Evolutionary conservation across 306 rosid genomes (phyloP), one percentile per base, ranked within the genome.

Genomic region (Phaseolus lunatus): DNA sequence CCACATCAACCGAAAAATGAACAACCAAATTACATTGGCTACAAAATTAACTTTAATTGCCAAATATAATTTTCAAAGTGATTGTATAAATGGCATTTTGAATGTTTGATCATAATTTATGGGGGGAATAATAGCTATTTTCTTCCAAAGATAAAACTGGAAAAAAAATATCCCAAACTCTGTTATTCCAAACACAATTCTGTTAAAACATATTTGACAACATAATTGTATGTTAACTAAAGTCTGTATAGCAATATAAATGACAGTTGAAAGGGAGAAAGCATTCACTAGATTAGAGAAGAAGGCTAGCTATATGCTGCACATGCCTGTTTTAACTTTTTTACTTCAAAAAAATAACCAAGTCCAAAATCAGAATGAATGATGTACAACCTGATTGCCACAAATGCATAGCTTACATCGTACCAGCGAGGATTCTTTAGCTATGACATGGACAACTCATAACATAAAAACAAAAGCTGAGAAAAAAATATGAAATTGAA

Each of bases 21-120:
- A 66, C 14, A 54, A 4, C 67, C 10, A 83, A 61, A 53, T 16
- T 6, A 13, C 73, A 80, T 50, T 19, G 23, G 16, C 37, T 49
- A 33, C 4, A 62, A 22, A 62, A 52, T 29, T 9, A 37, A 29
- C 27, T 49, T 64, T 15, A 41, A 63, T 24, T 15, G 20, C 45
- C 67, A 67, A 10, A 78, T 5, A n/a, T 39, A 12, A 56, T 35
- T 45, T 62, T 65, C 50, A 26, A 39, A 23, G 52, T 54, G 31
- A 70, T 9, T 13, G 29, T 15, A 14, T n/a, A 33, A 31, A 23
- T 7, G 13, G 39, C 44, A 57, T 14, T 57, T 35, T 3, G 9
- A 12, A 22, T 39, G 24, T 67, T 43, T 22, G 20, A 23, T 8
- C n/a, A 16, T 67, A 9, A 67, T 67, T 18, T 24, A 10, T 66